A percentile compares a stretch with the other conserved stretches of the same genome.
These are phyloP conservation scores for Emmonsiellopsis sp. DNA, from an alignment of 2,329 filamentous ascomycete species.

Conservation along the genomic window DNA sequence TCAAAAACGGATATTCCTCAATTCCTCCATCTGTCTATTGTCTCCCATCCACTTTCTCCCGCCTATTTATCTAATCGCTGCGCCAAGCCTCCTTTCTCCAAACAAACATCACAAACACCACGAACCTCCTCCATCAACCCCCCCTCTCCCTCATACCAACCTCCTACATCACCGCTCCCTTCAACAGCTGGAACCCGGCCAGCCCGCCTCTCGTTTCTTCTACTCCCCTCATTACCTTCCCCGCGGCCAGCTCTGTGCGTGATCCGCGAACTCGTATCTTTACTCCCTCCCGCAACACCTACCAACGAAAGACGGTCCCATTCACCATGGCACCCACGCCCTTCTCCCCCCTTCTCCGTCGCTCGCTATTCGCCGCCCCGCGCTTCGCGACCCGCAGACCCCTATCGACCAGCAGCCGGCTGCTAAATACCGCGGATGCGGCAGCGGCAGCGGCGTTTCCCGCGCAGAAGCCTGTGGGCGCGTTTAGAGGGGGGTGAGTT, in stretches of 20 bases:
- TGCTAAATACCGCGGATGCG: slow-evolving; percentile 28
- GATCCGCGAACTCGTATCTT: background rate
- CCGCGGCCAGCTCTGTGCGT: background rate
- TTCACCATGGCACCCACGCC: no score
- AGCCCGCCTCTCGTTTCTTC: background rate
- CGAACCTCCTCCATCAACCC: background rate
- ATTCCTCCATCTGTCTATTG: background rate
- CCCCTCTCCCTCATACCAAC: background rate
- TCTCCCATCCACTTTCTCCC: background rate
- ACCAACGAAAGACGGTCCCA: no score
- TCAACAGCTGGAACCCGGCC: background rate
- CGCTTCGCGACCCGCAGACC: slow-evolving; percentile 16
- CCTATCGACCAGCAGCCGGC: slow-evolving; percentile 29
- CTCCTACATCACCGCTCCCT: background rate
- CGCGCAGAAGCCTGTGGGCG: slow-evolving; percentile 58
- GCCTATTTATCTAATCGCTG: no score
- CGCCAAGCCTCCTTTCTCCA: background rate
- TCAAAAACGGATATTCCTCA: background rate
- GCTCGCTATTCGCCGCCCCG: slow-evolving; percentile 5
- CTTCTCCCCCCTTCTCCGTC: background rate
- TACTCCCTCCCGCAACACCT: no score
- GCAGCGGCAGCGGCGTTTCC: slow-evolving; percentile 32
- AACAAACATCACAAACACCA: background rate
- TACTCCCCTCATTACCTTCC: background rate
- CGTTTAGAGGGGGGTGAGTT: slow-evolving; percentile 63